Conservation (phyloP, 768 basidiomycete genomes). For the Trametes coccinea region DNA sequence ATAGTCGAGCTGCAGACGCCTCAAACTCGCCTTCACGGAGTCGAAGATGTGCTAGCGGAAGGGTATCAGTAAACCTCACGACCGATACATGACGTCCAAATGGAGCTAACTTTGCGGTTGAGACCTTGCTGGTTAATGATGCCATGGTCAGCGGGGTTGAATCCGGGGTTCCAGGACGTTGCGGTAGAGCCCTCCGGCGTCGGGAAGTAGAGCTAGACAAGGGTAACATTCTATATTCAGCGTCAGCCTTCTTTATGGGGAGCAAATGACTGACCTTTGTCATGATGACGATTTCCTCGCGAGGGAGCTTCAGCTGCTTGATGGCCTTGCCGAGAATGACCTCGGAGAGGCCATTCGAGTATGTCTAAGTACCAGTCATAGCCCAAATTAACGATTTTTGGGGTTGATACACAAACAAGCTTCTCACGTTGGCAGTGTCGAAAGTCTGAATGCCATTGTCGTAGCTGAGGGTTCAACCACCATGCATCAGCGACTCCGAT, state of each 20-base stretch:
- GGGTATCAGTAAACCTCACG: background rate
- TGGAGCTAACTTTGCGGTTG: constrained; percentile 39
- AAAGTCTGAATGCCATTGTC: constrained; percentile 45
- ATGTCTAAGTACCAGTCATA: constrained; percentile 12
- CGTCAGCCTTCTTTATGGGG: background rate
- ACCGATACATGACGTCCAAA: constrained; percentile 8
- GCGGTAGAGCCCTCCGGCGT: constrained; percentile 1
- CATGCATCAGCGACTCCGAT: too few relatives aligned
- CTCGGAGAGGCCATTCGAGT: constrained; percentile 44
- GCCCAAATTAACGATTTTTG: too few relatives aligned
- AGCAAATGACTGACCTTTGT: constrained; percentile 40
- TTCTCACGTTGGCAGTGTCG: constrained; percentile 36
- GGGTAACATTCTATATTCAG: background rate
- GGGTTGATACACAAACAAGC: background rate
- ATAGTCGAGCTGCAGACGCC: constrained; percentile 49
- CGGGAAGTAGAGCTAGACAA: constrained; percentile 10
- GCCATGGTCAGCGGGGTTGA: constrained; percentile 26
- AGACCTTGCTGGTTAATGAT: constrained; percentile 41
- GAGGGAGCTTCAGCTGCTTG: constrained; percentile 44
- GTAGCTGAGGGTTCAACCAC: constrained; percentile 28
- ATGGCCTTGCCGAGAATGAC: constrained; percentile 47
- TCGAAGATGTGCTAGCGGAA: constrained; percentile 19
- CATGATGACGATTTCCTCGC: constrained; percentile 52
- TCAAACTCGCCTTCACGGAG: constrained; percentile 31
- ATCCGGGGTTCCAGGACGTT: constrained; percentile 21